These are phyloP conservation scores for Steccherinum ochraceum DNA, from an alignment of 768 basidiomycete genomes.

Conservation along the genomic window DNA sequence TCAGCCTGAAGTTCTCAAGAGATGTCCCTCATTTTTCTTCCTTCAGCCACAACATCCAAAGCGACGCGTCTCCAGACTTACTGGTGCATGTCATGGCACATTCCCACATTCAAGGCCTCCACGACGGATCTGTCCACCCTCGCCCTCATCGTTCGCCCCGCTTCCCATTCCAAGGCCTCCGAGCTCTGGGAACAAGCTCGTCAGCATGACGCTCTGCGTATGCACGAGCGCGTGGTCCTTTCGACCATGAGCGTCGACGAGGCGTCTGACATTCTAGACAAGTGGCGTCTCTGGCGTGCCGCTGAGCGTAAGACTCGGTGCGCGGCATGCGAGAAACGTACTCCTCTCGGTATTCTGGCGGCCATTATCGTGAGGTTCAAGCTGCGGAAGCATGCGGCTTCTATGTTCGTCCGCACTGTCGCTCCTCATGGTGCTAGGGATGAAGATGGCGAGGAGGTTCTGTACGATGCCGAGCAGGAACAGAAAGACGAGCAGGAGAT, in stretches of 20 bases:
- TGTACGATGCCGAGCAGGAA: conserved; percentile 24
- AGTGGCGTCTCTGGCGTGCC: conserved; percentile 22
- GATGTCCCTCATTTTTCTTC: not conserved
- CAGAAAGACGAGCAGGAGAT: conserved; percentile 33
- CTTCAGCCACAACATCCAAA: conserved; percentile 24
- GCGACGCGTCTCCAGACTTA: conserved; percentile 48
- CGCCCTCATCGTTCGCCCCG: conserved; percentile 45
- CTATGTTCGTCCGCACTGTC: conserved; percentile 47
- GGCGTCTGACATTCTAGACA: conserved; percentile 37
- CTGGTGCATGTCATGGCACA: conserved; percentile 39
- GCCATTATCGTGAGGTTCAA: conserved; percentile 42
- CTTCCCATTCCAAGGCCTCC: conserved; percentile 37
- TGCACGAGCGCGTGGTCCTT: conserved; percentile 52
- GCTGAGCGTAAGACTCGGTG: conserved; percentile 21
- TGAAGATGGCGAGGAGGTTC: conserved; percentile 5
- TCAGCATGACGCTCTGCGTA: conserved; percentile 25
- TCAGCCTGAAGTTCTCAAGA: not conserved
- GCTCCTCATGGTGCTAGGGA: conserved; percentile 16
- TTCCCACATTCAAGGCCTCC: conserved; percentile 32
- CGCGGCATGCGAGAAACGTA: conserved; percentile 21
- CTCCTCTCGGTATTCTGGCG: conserved; percentile 44
- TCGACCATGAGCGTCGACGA: conserved; percentile 45
- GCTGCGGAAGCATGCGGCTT: conserved; percentile 44
- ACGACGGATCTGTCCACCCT: conserved; percentile 50
- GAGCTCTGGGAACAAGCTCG: conserved; percentile 37